These are phyloP conservation scores for Elaeagnus macrophylla DNA, from an alignment of 306 rosid genomes.

Conservation along the genomic window DNA sequence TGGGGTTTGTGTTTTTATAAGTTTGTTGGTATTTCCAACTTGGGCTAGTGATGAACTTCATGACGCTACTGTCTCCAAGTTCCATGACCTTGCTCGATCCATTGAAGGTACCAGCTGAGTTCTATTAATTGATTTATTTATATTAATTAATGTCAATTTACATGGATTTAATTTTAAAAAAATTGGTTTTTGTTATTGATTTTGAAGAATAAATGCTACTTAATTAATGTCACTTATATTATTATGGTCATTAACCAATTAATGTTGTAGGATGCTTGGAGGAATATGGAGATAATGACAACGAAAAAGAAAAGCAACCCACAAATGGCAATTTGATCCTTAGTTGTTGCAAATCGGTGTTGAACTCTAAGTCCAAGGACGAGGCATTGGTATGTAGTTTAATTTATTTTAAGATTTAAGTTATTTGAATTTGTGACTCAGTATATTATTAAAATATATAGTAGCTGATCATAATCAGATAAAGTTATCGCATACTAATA, in stretches of 20 bases:
- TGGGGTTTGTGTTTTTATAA: conserved; percentile 47
- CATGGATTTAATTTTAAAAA: too few species aligned
- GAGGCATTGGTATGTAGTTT: conserved; percentile 49
- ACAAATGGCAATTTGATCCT: not conserved
- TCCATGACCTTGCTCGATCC: conserved; percentile 43
- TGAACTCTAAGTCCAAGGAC: conserved; percentile 67
- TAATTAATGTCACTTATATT: not conserved
- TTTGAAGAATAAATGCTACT: too few species aligned
- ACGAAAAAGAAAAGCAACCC: conserved; percentile 32
- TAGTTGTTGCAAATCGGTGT: conserved; percentile 46
- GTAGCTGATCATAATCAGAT: too few species aligned
- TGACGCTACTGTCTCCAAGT: conserved; percentile 38
- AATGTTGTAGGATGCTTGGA: conserved; percentile 43
- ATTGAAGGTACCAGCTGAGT: conserved; percentile 42
- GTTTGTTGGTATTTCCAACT: conserved; percentile 50
- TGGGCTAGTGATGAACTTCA: conserved; percentile 96
- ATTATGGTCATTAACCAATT: not conserved
- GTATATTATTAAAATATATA: too few species aligned
- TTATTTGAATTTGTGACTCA: too few species aligned
- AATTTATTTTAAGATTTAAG: not conserved
- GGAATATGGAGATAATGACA: conserved; percentile 24
- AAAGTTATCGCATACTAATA: too few species aligned
- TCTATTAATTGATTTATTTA: too few species aligned
- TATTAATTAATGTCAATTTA: not conserved
- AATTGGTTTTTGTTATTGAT: too few species aligned